These are phyloP conservation scores for Atalantia buxifolia DNA, from an alignment of 345 rosid species.

Conservation along the genomic window DNA sequence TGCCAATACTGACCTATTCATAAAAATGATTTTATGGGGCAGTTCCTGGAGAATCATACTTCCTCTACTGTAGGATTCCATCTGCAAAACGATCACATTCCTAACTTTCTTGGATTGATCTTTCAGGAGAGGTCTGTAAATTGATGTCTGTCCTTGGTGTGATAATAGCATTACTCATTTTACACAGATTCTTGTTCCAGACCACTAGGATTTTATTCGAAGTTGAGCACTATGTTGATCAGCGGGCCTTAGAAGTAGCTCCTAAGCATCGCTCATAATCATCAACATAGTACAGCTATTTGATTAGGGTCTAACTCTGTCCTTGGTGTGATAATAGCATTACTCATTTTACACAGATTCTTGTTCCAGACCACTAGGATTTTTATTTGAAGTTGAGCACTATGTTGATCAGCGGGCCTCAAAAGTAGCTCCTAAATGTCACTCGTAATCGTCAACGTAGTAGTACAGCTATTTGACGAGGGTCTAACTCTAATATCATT, in stretches of 20 bases:
- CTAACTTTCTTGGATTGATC: not conserved
- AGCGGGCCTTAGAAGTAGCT: not conserved
- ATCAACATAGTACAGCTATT: not conserved
- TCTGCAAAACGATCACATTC: not conserved
- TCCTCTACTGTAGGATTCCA: not conserved
- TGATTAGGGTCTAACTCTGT: no score
- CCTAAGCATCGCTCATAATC: not conserved
- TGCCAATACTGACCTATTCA: not conserved
- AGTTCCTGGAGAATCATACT: not conserved
- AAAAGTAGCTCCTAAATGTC: not conserved
- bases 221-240: not conserved
- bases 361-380: not conserved
- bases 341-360: not conserved
- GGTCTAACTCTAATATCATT: not conserved
- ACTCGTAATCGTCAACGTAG: not conserved
- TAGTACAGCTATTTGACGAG: not conserved
- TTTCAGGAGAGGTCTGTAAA: slow-evolving; percentile 1
- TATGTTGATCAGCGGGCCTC: not conserved
- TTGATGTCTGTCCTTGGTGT: not conserved
- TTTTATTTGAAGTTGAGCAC: not conserved
- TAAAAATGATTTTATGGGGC: not conserved
- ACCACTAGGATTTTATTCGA: not conserved
- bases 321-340: not conserved
- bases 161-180: not conserved
- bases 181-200: not conserved